phyloP scores from a whole-genome alignment of 495 filamentous ascomycete genomes.

The Penicillium pulvis region DNA sequence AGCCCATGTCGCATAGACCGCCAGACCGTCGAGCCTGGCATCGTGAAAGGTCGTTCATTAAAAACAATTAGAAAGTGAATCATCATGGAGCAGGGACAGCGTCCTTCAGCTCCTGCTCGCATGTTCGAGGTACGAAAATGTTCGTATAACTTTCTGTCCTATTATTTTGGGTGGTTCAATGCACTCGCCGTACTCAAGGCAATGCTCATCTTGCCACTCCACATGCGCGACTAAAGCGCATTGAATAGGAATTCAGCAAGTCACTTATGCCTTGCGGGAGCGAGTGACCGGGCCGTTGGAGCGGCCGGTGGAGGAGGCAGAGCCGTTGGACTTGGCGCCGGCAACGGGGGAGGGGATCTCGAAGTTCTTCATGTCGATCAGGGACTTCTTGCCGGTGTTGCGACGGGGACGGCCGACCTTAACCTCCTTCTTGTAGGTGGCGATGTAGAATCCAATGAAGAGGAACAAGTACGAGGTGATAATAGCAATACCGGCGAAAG shows the following conservation, averaged over 20 bases:
- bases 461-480: constrained; percentile 92
- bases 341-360: constrained; percentile 44
- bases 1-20: constrained; percentile 29
- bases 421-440: constrained; percentile 89
- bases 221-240: constrained; percentile 4
- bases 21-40: constrained; percentile 36
- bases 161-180: constrained; percentile 6
- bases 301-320: constrained; percentile 38
- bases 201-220: background rate
- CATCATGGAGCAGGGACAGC: constrained; percentile 23
- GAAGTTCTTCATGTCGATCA: constrained; percentile 57
- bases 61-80: constrained; percentile 40
- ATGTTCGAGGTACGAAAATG: constrained; percentile 15
- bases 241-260: background rate
- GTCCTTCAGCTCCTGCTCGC: constrained; percentile 14
- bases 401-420: constrained; percentile 58
- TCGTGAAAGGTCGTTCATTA: constrained; percentile 52
- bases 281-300: constrained; percentile 50
- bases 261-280: constrained; percentile 51
- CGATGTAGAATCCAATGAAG: constrained; percentile 98
- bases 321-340: constrained; percentile 35
- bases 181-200: background rate
- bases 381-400: constrained; percentile 53
- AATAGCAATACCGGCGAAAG: constrained; percentile 89
- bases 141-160: constrained; percentile 19